Percentiles rank a stretch among this genome's conserved stretches.
These are phyloP conservation scores for Didymella pinodella DNA, from an alignment of 2,329 filamentous ascomycete genomes.

Conservation along the genomic window DNA sequence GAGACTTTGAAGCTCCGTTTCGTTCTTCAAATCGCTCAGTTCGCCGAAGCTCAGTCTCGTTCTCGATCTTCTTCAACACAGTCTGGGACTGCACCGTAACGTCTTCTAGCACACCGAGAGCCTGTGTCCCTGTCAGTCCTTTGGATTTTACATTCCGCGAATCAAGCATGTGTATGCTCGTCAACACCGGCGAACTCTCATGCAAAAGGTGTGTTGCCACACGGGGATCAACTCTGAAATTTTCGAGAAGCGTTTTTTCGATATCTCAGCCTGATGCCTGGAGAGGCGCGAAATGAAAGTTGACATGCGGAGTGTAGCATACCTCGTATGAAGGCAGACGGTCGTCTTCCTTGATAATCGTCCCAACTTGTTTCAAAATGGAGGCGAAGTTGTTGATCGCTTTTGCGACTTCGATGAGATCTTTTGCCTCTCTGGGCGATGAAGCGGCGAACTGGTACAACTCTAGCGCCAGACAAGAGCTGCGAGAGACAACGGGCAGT, in stretches of 20 bases:
- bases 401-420: constrained; percentile 42
- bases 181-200: neutral
- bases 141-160: no score
- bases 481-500: constrained; percentile 44
- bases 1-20: neutral
- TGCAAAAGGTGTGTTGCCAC: neutral
- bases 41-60: constrained; percentile 24
- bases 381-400: constrained; percentile 48
- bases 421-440: constrained; percentile 34
- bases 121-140: constrained; percentile 24
- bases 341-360: constrained; percentile 50
- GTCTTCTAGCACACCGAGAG: constrained; percentile 46
- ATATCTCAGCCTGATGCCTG: neutral
- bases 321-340: constrained; percentile 48
- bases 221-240: neutral
- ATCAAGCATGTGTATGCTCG: neutral
- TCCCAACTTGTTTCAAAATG: constrained; percentile 50
- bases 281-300: neutral
- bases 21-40: constrained; percentile 14
- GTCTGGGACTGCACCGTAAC: constrained; percentile 43
- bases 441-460: constrained; percentile 45
- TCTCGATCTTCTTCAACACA: constrained; percentile 42
- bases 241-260: neutral
- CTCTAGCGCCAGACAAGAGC: constrained; percentile 45
- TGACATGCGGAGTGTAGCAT: constrained; percentile 16